Evolutionary conservation across 2,329 filamentous ascomycete species (phyloP), one percentile per base, ranked within the genome.

Genomic region (Huntiella moniliformis): DNA sequence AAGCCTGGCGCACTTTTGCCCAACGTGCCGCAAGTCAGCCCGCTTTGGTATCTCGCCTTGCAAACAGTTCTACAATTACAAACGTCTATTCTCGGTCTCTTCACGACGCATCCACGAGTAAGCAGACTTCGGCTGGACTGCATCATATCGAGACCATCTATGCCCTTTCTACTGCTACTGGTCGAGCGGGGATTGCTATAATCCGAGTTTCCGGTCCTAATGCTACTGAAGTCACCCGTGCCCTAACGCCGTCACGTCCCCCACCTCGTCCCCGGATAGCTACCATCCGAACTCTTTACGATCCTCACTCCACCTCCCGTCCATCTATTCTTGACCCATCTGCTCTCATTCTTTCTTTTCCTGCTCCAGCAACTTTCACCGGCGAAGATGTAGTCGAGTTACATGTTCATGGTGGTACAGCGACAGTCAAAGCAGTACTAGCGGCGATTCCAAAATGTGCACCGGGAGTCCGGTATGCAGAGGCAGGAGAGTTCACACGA

Each of bases 401-500:
- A 4, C 91, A 98, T 55, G 73, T 95, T n/a, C 91, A 98, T 56
- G 91, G 91, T 22, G 88, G 91, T 0, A 71, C 78, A 2, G 91
- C 91, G 2, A 86, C 91, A 4, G 80, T 95, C 38, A 86, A 82
- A 56, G 84, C 88, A 1, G 82, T 95, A 0, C 67, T 98, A 2
- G 64, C 73, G 17, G 85, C 86, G 4, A 82, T 98, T 47, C 71
- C 82, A 0, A 61, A 62, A 38, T 75, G 70, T 53, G 51, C 12
- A 40, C 48, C 17, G 44, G 49, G 31, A 18, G 16, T 17, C 16
- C 82, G 86, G 28, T 93, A 93, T 57, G 91, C 91, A 2, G 88
- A 95, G 57, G 81, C 91, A 0, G 91, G 91, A 46, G 91, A 98
- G 58, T 98, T 98, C 60, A 98, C 91, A 3, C 78, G 79, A 51